These are phyloP conservation scores for Cucumis melo DNA, from an alignment of 306 rosid species.

Conservation along the genomic window DNA sequence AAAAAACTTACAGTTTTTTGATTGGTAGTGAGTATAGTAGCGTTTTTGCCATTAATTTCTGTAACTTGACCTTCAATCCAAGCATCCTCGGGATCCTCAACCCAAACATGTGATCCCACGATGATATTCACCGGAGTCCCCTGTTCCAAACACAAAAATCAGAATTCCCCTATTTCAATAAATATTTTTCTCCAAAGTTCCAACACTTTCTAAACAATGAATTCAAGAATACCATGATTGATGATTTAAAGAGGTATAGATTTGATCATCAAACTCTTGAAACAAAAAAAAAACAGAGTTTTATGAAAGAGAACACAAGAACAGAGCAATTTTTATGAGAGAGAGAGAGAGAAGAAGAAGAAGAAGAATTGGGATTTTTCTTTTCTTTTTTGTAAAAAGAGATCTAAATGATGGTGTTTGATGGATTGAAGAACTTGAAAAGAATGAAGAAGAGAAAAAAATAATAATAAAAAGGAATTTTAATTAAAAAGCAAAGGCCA, in stretches of 20 bases:
- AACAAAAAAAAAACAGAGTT: conserved; percentile 3
- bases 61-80: conserved; percentile 74
- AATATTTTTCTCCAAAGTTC: neutral
- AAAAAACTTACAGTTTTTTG: conserved; percentile 47
- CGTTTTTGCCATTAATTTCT: conserved; percentile 37
- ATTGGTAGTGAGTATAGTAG: conserved; percentile 32
- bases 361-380: no score
- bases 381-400: neutral
- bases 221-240: conserved; percentile 31
- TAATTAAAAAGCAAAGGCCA: conserved; percentile 24
- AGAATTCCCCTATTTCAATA: neutral
- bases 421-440: conserved; percentile 20
- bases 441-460: conserved; percentile 19
- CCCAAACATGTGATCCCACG: conserved; percentile 83
- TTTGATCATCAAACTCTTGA: conserved; percentile 29
- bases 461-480: conserved; percentile 15
- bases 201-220: neutral
- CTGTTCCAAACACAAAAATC: conserved; percentile 25
- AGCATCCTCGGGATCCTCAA: conserved; percentile 53
- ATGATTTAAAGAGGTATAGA: conserved; percentile 7
- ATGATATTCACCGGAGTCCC: conserved; percentile 83
- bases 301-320: neutral
- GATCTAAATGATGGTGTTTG: neutral
- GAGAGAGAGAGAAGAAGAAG: neutral
- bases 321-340: neutral